These are phyloP conservation scores for Xylaria flabelliformis DNA, from an alignment of 495 filamentous ascomycete genomes.

Conservation along the genomic window DNA sequence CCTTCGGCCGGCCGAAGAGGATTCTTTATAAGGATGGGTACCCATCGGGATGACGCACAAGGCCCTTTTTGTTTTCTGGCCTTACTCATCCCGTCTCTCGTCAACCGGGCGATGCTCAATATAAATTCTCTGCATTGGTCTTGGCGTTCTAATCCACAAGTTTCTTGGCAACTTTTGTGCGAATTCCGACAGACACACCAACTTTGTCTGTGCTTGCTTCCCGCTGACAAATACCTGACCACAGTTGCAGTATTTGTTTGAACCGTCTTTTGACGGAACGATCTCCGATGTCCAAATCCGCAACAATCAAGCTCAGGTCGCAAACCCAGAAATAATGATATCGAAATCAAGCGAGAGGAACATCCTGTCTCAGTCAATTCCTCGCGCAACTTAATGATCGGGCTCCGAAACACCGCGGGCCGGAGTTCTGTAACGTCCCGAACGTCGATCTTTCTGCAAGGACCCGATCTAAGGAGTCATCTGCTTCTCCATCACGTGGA, in stretches of 20 bases:
- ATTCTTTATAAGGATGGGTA: conserved; percentile 10
- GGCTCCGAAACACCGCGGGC: conserved; percentile 7
- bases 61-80: not conserved
- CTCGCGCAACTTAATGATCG: not conserved
- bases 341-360: not conserved
- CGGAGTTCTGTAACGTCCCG: conserved; percentile 20
- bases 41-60: conserved; percentile 4
- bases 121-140: not conserved
- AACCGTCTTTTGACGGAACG: not conserved
- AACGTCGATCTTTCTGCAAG: conserved; percentile 11
- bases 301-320: not conserved
- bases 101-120: not conserved
- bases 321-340: not conserved
- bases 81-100: not conserved
- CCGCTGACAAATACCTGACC: not conserved
- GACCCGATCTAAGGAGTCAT: conserved; percentile 5
- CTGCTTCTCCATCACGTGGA: not conserved
- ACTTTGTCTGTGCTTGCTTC: not conserved
- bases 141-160: not conserved
- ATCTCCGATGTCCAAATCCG: not conserved
- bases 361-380: not conserved
- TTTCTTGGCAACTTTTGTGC: not conserved
- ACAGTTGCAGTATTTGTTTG: not conserved
- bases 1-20: not conserved
- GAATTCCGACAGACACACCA: not conserved